phyloP scores from a whole-genome alignment of 2,329 filamentous ascomycete genomes.

The Boeremia lycopersici region DNA sequence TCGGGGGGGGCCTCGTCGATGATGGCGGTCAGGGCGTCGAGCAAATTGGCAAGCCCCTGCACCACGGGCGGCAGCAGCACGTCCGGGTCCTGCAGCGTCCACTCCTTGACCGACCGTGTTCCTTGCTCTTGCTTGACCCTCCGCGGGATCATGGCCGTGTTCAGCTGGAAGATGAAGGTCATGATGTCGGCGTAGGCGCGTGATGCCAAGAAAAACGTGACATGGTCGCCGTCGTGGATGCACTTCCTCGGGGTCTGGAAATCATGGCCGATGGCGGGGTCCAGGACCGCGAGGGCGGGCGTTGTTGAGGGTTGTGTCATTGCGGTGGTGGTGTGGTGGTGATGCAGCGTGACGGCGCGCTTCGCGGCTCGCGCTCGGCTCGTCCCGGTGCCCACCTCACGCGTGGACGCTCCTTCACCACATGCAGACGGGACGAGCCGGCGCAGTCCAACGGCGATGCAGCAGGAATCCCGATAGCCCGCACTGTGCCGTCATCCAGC shows the following conservation, averaged over 20 bases:
- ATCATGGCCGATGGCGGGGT: constrained; percentile 24
- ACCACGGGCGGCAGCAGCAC: constrained; percentile 63
- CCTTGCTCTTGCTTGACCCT: constrained; percentile 51
- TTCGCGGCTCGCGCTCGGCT: constrained; percentile 10
- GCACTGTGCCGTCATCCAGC: neutral
- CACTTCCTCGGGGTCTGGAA: constrained; percentile 76
- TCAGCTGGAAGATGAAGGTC: constrained; percentile 87
- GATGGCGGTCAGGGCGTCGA: constrained; percentile 68
- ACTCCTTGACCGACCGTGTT: constrained; percentile 57
- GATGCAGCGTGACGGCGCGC: constrained; percentile 28
- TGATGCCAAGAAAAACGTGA: constrained; percentile 78
- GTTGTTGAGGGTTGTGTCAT: constrained; percentile 31
- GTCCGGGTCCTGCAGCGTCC: constrained; percentile 53
- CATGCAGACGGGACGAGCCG: constrained; percentile 1
- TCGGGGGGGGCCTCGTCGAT: constrained; percentile 83
- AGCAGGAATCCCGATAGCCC: neutral
- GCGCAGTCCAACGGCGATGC: neutral
- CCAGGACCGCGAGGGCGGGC: constrained; percentile 32
- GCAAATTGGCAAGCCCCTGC: constrained; percentile 67
- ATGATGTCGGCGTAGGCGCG: constrained; percentile 87
- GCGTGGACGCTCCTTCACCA: constrained; percentile 9
- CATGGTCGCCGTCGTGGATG: constrained; percentile 85
- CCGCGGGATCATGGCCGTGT: constrained; percentile 80
- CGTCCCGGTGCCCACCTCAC: constrained; percentile 4
- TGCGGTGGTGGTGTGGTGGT: constrained; percentile 3